A percentile compares a stretch with the other conserved stretches of the same genome.
Evolutionary conservation across 768 basidiomycete genomes (phyloP).

Genomic region (Lactarius deliciosus): DNA sequence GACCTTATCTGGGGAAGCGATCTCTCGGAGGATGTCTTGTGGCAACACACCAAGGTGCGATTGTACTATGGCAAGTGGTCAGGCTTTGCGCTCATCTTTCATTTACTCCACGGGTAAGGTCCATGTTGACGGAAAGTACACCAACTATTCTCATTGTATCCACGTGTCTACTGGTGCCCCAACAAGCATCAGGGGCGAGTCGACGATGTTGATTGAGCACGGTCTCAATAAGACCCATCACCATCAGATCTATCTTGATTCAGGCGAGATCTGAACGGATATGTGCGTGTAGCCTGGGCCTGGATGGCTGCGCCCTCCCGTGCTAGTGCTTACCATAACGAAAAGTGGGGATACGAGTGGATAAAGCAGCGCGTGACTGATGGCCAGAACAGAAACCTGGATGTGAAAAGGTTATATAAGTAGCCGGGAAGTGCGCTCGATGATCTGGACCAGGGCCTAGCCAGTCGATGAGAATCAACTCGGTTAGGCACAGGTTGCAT

Average conservation of each 20-base stretch:
- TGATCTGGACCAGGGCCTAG: constrained; percentile 6
- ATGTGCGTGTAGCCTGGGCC: not conserved
- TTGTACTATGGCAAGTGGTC: not conserved
- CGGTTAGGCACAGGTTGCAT: not conserved
- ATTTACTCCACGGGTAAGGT: not conserved
- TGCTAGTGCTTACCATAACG: constrained; percentile 10
- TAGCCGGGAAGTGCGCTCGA: not conserved
- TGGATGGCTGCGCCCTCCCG: not conserved
- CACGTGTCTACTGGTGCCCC: not conserved
- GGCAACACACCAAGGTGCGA: not conserved
- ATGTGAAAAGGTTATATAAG: not conserved
- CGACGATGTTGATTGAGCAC: not conserved
- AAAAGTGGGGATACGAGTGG: constrained; percentile 7
- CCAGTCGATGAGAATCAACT: not conserved
- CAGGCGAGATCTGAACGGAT: constrained; percentile 8
- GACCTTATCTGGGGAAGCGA: constrained; percentile 15
- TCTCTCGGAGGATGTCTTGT: constrained; percentile 8
- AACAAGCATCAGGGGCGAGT: not conserved
- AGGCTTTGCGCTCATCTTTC: constrained; percentile 6
- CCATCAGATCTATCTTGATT: constrained; percentile 12
- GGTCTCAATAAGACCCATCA: not conserved
- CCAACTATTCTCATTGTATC: not conserved
- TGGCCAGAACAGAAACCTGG: not conserved
- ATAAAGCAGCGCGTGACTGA: constrained; percentile 10
- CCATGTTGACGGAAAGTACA: not conserved